Conservation (phyloP, 805 yeast species). For the Millerozyma miso region DNA sequence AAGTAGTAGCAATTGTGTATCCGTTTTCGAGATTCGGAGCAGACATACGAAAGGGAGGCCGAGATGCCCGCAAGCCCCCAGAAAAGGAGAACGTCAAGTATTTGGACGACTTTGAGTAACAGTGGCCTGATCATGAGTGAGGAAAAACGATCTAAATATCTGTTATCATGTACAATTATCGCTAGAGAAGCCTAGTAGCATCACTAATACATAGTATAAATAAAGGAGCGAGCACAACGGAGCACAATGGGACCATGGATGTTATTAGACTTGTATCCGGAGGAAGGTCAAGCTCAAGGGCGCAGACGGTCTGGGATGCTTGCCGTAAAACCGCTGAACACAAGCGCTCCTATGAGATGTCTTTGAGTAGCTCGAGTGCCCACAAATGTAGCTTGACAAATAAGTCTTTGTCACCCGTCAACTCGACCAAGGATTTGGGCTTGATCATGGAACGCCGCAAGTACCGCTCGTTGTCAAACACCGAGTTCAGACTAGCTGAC, state of each 20-base stretch:
- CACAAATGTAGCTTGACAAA: slow-evolving; percentile 61
- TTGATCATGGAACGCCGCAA: slow-evolving; percentile 54
- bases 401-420: slow-evolving; percentile 50
- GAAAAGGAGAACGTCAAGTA: neutral
- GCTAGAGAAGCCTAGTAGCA: neutral
- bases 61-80: slow-evolving; percentile 15
- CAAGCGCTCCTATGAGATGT: slow-evolving; percentile 10
- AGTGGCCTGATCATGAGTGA: neutral
- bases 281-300: too few species aligned
- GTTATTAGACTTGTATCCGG: too few species aligned
- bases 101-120: neutral
- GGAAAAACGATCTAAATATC: neutral
- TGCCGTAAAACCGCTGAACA: too few species aligned
- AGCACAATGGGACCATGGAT: too few species aligned
- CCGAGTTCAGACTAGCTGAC: slow-evolving; percentile 10
- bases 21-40: slow-evolving; percentile 44
- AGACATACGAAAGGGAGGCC: slow-evolving; percentile 21
- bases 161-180: neutral
- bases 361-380: slow-evolving; percentile 50
- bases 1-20: slow-evolving; percentile 64
- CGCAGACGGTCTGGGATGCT: too few species aligned
- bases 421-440: slow-evolving; percentile 51
- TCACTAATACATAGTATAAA: too few species aligned
- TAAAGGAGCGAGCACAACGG: too few species aligned
- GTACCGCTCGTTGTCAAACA: slow-evolving; percentile 45